Percentiles rank a stretch among this genome's conserved stretches.
These are phyloP conservation scores for Dothistroma septosporum DNA, from an alignment of 2,329 filamentous ascomycete species.

Conservation along the genomic window DNA sequence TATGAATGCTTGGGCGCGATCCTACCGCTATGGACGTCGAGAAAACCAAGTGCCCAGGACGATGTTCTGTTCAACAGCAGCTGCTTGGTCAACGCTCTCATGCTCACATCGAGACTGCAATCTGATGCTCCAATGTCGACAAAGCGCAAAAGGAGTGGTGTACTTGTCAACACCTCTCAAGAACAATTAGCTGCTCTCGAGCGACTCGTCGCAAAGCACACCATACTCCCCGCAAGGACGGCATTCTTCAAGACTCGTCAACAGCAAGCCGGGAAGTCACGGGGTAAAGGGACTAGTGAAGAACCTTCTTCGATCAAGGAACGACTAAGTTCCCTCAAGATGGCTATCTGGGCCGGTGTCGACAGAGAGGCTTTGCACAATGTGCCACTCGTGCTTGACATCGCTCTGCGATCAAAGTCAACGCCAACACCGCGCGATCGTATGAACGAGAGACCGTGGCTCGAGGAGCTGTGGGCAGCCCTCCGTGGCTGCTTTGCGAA, in stretches of 20 bases:
- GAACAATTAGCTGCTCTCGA: slow-evolving; percentile 15
- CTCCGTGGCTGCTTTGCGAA: slow-evolving; percentile 34
- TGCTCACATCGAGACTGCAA: slow-evolving; percentile 15
- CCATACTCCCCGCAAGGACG: slow-evolving; percentile 39
- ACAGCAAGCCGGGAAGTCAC: slow-evolving; percentile 7
- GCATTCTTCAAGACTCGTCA: slow-evolving; percentile 33
- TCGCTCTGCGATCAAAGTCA: slow-evolving; percentile 41
- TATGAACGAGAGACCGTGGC: slow-evolving; percentile 42
- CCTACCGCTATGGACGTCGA: slow-evolving; percentile 27
- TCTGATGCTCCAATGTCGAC: not conserved
- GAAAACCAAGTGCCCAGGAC: slow-evolving; percentile 22
- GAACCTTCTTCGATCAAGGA: slow-evolving; percentile 5
- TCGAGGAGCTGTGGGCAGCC: slow-evolving; percentile 39
- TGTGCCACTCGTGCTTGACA: slow-evolving; percentile 35
- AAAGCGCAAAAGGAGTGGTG: slow-evolving; percentile 24
- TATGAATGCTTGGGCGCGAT: slow-evolving; percentile 15
- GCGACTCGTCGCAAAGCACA: slow-evolving; percentile 38
- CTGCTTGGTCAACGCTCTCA: slow-evolving; percentile 25
- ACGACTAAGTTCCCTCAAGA: slow-evolving; percentile 9
- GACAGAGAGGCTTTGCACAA: slow-evolving; percentile 4
- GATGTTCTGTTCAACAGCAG: slow-evolving; percentile 27
- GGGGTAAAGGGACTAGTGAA: not conserved
- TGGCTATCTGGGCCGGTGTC: not conserved
- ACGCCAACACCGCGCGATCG: slow-evolving; percentile 40
- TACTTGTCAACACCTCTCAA: not conserved